phyloP scores from a whole-genome alignment of 2,329 filamentous ascomycete species.

The Tolypocladium tropicale region DNA sequence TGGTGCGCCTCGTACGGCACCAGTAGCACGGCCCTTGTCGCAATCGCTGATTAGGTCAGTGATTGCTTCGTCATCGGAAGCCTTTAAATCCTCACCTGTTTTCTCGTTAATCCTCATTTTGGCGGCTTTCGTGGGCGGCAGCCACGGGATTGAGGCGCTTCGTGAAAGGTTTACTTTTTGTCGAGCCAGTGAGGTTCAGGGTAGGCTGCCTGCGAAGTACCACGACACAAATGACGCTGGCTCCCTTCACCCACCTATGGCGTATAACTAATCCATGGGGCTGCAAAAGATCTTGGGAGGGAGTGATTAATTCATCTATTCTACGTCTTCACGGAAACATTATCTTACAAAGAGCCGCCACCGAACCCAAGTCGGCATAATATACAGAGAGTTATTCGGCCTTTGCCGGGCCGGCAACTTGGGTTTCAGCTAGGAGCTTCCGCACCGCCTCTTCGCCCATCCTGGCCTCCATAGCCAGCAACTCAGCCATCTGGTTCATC shows the following conservation, averaged over 20 bases:
- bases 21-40: constrained; percentile 56
- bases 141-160: background rate
- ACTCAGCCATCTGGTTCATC: constrained; percentile 15
- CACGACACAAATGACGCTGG: too few species aligned
- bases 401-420: constrained; percentile 2
- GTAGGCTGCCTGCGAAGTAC: background rate
- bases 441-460: constrained; percentile 13
- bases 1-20: constrained; percentile 79
- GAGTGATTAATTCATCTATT: background rate
- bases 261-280: too few species aligned
- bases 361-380: too few species aligned
- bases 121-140: background rate
- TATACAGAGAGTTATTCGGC: background rate
- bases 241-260: too few species aligned
- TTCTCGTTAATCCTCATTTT: constrained; percentile 35
- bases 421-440: constrained; percentile 9
- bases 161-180: constrained; percentile 2
- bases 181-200: background rate
- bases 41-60: constrained; percentile 43
- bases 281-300: background rate
- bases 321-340: background rate
- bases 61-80: too few species aligned
- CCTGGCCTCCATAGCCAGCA: constrained; percentile 18
- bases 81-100: constrained; percentile 22
- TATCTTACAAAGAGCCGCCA: background rate